Evolutionary conservation across 2,329 filamentous ascomycete species (phyloP).

Genomic region (Aureobasidium sp.): DNA sequence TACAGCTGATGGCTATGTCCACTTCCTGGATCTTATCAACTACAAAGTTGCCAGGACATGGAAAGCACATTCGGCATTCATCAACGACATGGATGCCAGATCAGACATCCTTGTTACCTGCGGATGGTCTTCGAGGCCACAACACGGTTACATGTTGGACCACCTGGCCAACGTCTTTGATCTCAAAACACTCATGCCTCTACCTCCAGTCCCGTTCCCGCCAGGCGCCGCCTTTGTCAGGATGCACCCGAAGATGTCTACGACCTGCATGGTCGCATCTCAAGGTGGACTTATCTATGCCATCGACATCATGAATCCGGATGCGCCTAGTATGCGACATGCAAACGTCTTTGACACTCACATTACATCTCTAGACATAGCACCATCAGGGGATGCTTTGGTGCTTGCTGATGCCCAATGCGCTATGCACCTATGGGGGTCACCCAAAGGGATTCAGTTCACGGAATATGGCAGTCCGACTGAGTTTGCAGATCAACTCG

Average conservation of each 20-base stretch:
- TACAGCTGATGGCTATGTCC: slow-evolving; percentile 69
- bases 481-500: slow-evolving; percentile 63
- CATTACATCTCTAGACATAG: slow-evolving; percentile 74
- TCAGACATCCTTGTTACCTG: slow-evolving; percentile 94
- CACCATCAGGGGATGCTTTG: slow-evolving; percentile 77
- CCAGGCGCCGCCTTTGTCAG: slow-evolving; percentile 88
- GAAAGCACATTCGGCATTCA: slow-evolving; percentile 78
- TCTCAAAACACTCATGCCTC: slow-evolving; percentile 76
- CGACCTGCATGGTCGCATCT: slow-evolving; percentile 87
- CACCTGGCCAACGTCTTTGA: slow-evolving; percentile 94
- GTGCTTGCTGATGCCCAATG: slow-evolving; percentile 72
- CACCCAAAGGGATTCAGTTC: slow-evolving; percentile 75
- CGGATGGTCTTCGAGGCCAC: slow-evolving; percentile 77
- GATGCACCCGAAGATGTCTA: slow-evolving; percentile 93
- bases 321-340: slow-evolving; percentile 76
- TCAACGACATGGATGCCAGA: slow-evolving; percentile 96
- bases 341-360: slow-evolving; percentile 64
- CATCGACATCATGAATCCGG: slow-evolving; percentile 89
- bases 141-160: slow-evolving; percentile 74
- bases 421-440: slow-evolving; percentile 79
- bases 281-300: slow-evolving; percentile 91
- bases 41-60: slow-evolving; percentile 76
- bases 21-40: slow-evolving; percentile 73
- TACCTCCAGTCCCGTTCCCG: slow-evolving; percentile 86
- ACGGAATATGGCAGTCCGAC: slow-evolving; percentile 70